A percentile compares a stretch with the other conserved stretches of the same genome.
These are phyloP conservation scores for Aspergillus spinulosporus DNA, from an alignment of 2,329 filamentous ascomycete species.

Conservation along the genomic window DNA sequence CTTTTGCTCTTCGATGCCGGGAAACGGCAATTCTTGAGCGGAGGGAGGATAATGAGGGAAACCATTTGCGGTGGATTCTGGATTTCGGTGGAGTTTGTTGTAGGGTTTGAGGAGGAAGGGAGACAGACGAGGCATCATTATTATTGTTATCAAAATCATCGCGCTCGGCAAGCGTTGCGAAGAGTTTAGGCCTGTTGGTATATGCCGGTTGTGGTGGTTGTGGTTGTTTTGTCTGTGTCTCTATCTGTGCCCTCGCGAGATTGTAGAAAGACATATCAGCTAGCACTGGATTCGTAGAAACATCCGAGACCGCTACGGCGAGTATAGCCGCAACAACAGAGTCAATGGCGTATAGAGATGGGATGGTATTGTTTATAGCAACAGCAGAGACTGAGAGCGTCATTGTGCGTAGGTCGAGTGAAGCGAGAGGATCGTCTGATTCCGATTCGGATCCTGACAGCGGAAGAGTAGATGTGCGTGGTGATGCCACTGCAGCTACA, in stretches of 20 bases:
- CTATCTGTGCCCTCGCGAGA: conserved; percentile 16
- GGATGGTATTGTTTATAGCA: conserved; percentile 43
- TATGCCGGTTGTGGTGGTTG: conserved; percentile 20
- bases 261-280: conserved; percentile 37
- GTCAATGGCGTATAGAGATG: conserved; percentile 51
- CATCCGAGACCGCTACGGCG: conserved; percentile 47
- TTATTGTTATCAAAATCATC: conserved; percentile 34
- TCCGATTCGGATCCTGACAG: conserved; percentile 41
- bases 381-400: conserved; percentile 44
- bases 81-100: neutral
- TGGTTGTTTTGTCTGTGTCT: conserved; percentile 20
- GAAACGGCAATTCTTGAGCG: conserved; percentile 1
- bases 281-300: conserved; percentile 41
- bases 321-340: conserved; percentile 49
- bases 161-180: conserved; percentile 44
- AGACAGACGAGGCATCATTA: conserved; percentile 29
- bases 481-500: conserved; percentile 34
- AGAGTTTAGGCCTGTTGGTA: conserved; percentile 22
- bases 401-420: conserved; percentile 45
- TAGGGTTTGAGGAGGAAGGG: conserved; percentile 16
- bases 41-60: conserved; percentile 22
- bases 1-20: conserved; percentile 20
- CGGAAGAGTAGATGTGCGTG: conserved; percentile 43
- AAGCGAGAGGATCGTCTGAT: conserved; percentile 41
- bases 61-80: conserved; percentile 14